These are phyloP conservation scores for Myxozyma neglecta DNA, from an alignment of 805 yeast species.

Conservation along the genomic window DNA sequence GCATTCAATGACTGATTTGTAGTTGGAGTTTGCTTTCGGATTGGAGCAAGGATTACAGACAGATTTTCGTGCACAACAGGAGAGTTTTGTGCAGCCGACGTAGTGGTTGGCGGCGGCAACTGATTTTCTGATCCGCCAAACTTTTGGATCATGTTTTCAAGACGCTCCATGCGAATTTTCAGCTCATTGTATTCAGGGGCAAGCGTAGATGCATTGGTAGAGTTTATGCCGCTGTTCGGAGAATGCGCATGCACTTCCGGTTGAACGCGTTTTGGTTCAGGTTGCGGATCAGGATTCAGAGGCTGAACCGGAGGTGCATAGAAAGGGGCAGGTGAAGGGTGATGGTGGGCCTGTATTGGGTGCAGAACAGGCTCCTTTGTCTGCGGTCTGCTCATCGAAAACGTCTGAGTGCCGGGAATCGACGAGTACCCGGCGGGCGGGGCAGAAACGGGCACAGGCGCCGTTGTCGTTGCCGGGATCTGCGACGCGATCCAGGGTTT, in stretches of 20 bases:
- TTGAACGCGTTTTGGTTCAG: not conserved
- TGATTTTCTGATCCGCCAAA: not conserved
- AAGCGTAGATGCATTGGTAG: not conserved
- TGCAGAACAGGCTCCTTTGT: not conserved
- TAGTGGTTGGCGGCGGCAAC: not conserved
- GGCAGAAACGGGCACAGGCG: not conserved
- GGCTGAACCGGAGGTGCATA: not conserved
- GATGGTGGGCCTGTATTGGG: not conserved
- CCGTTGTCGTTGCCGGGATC: not conserved
- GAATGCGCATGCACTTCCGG: not conserved
- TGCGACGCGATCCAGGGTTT: conserved; percentile 25
- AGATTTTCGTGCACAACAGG: not conserved
- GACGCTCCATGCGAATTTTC: conserved; percentile 21
- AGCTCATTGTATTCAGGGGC: conserved; percentile 18
- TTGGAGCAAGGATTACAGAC: not conserved
- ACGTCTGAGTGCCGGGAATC: conserved; percentile 16
- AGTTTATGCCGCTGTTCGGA: not conserved
- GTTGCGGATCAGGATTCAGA: not conserved
- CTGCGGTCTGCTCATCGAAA: conserved; percentile 4
- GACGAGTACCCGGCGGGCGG: not conserved
- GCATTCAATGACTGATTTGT: not conserved
- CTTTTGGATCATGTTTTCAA: conserved; percentile 11
- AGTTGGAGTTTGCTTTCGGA: not conserved
- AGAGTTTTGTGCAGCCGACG: not conserved
- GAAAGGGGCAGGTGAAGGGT: not conserved